Percentiles rank a stretch among this genome's conserved stretches.
These are phyloP conservation scores for Fusarium illudens DNA, from an alignment of 2,329 filamentous ascomycete species.

Conservation along the genomic window DNA sequence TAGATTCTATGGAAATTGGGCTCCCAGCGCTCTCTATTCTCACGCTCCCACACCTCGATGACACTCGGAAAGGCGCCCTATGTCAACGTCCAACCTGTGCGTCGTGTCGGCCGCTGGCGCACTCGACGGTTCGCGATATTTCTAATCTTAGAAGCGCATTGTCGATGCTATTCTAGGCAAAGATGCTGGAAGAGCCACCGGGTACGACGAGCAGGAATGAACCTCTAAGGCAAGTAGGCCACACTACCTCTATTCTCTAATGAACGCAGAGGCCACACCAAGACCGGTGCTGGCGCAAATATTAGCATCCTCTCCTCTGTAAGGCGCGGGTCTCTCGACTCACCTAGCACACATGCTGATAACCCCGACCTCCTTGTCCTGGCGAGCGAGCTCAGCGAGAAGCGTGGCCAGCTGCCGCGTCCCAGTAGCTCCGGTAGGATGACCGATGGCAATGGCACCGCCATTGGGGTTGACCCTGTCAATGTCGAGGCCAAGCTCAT, in stretches of 20 bases:
- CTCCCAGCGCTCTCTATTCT: constrained; percentile 30
- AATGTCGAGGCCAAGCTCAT: constrained; percentile 72
- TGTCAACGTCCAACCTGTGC: constrained; percentile 82
- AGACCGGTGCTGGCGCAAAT: neutral
- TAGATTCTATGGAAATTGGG: constrained; percentile 33
- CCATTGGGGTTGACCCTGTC: constrained; percentile 88
- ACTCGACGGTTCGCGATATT: constrained; percentile 70
- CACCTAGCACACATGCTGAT: constrained; percentile 29
- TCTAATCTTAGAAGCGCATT: constrained; percentile 79
- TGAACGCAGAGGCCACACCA: neutral
- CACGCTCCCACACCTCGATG: constrained; percentile 32
- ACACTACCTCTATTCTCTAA: neutral
- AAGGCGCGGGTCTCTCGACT: neutral
- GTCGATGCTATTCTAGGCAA: constrained; percentile 79
- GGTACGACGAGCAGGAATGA: constrained; percentile 78
- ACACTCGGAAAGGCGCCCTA: constrained; percentile 71
- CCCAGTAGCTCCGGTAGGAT: constrained; percentile 88
- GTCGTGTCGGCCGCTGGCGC: constrained; percentile 70
- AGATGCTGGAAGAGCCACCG: constrained; percentile 85
- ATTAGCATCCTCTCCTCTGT: neutral
- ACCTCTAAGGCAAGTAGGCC: neutral
- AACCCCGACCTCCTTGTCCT: constrained; percentile 8
- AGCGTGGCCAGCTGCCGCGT: constrained; percentile 17
- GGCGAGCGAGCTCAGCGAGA: neutral
- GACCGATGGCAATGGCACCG: constrained; percentile 88